Evolutionary conservation across 148 eudicot species (phyloP).

Genomic region (Chenopodium formosanum): DNA sequence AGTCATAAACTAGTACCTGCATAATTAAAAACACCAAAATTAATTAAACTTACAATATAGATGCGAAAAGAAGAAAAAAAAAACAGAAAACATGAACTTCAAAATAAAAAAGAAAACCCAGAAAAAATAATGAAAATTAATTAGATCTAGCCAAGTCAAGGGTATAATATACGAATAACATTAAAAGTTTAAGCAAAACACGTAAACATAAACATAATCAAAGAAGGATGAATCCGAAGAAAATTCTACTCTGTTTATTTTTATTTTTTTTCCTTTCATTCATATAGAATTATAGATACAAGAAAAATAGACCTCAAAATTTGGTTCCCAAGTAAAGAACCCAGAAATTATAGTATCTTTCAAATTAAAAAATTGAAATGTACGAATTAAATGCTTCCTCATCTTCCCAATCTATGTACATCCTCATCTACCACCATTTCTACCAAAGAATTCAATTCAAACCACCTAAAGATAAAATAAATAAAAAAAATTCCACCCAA

Average conservation of each 20-base stretch:
- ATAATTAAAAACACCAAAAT: too few species aligned
- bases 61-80: too few species aligned
- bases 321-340: conserved; percentile 28
- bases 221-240: not conserved
- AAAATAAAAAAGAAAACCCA: too few species aligned
- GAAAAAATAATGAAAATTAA: too few species aligned
- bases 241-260: too few species aligned
- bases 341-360: conserved; percentile 3
- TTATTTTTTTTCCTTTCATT: not conserved
- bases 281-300: conserved; percentile 8
- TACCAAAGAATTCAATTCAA: conserved; percentile 26
- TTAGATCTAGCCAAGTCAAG: too few species aligned
- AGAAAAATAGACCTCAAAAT: conserved; percentile 16
- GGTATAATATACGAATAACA: not conserved
- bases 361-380: not conserved
- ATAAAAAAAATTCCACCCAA: not conserved
- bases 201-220: not conserved
- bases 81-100: too few species aligned
- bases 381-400: conserved; percentile 15
- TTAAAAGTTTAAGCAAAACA: not conserved
- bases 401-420: conserved; percentile 35
- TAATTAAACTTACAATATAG: too few species aligned
- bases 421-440: not conserved
- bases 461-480: not conserved
- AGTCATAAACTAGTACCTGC: too few species aligned